Conservation (phyloP, 345 rosid genomes). For the Lepidium africanum region DNA sequence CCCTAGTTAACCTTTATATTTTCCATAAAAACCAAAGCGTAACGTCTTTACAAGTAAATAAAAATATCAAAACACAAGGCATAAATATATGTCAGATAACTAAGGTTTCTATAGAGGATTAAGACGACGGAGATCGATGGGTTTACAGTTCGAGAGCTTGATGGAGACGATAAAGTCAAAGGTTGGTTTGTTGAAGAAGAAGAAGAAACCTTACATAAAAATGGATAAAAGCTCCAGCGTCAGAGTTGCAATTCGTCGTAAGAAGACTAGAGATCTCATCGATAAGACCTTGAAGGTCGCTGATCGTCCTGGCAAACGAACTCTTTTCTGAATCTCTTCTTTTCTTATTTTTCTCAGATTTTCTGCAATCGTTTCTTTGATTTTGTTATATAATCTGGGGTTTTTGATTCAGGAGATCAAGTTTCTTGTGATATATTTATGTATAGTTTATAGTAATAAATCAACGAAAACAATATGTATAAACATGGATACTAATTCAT, state of each 20-base stretch:
- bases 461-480: neutral
- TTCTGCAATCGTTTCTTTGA: neutral
- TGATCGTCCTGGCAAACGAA: constrained; percentile 69
- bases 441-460: constrained; percentile 7
- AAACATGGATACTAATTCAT: neutral
- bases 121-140: constrained; percentile 34
- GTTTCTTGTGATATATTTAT: neutral
- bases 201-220: constrained; percentile 65
- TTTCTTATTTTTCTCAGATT: neutral
- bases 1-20: neutral
- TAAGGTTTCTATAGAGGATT: neutral
- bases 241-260: constrained; percentile 90
- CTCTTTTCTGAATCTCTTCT: constrained; percentile 18
- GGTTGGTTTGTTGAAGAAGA: constrained; percentile 53
- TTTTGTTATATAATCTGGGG: neutral
- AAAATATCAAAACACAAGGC: neutral
- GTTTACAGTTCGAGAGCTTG: constrained; percentile 59
- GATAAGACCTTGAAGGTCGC: constrained; percentile 74
- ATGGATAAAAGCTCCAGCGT: constrained; percentile 94
- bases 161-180: constrained; percentile 87
- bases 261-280: constrained; percentile 68
- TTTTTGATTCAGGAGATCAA: neutral
- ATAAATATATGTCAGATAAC: neutral
- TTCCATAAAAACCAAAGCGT: constrained; percentile 7
- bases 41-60: neutral